Evolutionary conservation across 2,329 filamentous ascomycete species (phyloP), one percentile per base, ranked within the genome.

Genomic region (Furcasterigmium sp.): DNA sequence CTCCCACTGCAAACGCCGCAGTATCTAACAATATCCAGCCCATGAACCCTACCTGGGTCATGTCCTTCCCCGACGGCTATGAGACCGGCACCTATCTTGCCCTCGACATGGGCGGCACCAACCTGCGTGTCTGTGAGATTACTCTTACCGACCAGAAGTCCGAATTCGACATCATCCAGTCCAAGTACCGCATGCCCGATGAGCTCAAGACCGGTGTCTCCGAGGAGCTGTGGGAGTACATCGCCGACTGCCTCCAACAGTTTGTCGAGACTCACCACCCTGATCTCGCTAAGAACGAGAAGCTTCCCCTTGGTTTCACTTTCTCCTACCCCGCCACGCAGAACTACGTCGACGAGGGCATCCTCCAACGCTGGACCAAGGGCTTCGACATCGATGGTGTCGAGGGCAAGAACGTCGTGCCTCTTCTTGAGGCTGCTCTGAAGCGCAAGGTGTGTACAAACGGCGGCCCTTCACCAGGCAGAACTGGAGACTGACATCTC

Each of bases 31-130:
- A 11, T 26, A 26, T 26, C 23, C 54, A 95, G 88, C 91, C 91
- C 47, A 96, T 97, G 91, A 96, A 96, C 69, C 87, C 91, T 46
- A 95, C 91, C 44, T 96, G 91, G 91, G 90, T 94, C 50, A 90
- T 95, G 82, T 80, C 80, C 37, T 89, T 89, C 64, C 91, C 91
- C 18, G 85, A 85, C 60, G 91, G 91, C 51, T 67, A 91, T 52
- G 91, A 96, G 66, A 87, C 82, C 8, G 91, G 91, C 48, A 93
- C 85, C 13, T 95, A 83, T 63, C 74, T 97, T 30, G 90, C 91
- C 43, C 75, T 97, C 34, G 91, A 97, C 61, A 94, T 97, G 86
- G 91, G 91, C 45, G 91, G 91, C 56, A 97, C 91, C 58, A 97
- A 97, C 65, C 71, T 96, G 49, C 86, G 91, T 62, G 91, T 97